These are phyloP conservation scores for Coemansia sp. DNA, from an alignment of 192 early-diverging fungal genomes.

Conservation along the genomic window DNA sequence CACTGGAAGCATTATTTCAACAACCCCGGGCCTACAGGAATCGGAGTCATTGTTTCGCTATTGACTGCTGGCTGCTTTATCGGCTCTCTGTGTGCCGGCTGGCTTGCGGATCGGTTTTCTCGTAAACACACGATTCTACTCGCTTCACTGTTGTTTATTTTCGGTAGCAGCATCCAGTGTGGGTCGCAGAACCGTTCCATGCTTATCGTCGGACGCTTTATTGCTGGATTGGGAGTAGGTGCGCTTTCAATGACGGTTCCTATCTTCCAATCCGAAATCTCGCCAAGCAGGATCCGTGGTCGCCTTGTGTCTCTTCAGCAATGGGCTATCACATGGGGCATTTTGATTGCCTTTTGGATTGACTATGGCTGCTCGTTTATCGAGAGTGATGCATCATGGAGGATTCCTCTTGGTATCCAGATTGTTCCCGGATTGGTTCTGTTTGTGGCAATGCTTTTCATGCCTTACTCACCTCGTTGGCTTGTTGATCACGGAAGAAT, in stretches of 20 bases:
- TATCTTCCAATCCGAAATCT: slow-evolving; percentile 75
- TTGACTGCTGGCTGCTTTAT: slow-evolving; percentile 73
- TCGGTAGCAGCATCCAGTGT: slow-evolving; percentile 74
- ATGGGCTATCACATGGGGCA: slow-evolving; percentile 92
- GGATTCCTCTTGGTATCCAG: slow-evolving; percentile 81
- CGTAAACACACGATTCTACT: slow-evolving; percentile 69
- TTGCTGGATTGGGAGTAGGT: slow-evolving; percentile 82
- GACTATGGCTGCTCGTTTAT: slow-evolving; percentile 47
- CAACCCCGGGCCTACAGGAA: slow-evolving; percentile 48
- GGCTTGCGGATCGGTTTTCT: slow-evolving; percentile 62
- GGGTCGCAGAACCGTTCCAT: slow-evolving; percentile 55
- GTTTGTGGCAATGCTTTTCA: slow-evolving; percentile 61
- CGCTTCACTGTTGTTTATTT: slow-evolving; percentile 62
- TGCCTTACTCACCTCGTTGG: slow-evolving; percentile 89
- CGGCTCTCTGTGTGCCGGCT: slow-evolving; percentile 65
- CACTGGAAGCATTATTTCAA: slow-evolving; percentile 59
- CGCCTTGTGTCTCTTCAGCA: slow-evolving; percentile 84
- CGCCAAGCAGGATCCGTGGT: slow-evolving; percentile 79
- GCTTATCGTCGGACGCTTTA: slow-evolving; percentile 73
- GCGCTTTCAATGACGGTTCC: slow-evolving; percentile 68
- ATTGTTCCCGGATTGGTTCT: slow-evolving; percentile 72
- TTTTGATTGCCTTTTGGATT: slow-evolving; percentile 53
- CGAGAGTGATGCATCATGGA: slow-evolving; percentile 62
- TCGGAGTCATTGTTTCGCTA: slow-evolving; percentile 63
- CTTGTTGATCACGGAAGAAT: slow-evolving; percentile 61